Base-by-base conservation (phyloP, 2,329 filamentous ascomycete genomes). In the Fusarium multiceps region DNA sequence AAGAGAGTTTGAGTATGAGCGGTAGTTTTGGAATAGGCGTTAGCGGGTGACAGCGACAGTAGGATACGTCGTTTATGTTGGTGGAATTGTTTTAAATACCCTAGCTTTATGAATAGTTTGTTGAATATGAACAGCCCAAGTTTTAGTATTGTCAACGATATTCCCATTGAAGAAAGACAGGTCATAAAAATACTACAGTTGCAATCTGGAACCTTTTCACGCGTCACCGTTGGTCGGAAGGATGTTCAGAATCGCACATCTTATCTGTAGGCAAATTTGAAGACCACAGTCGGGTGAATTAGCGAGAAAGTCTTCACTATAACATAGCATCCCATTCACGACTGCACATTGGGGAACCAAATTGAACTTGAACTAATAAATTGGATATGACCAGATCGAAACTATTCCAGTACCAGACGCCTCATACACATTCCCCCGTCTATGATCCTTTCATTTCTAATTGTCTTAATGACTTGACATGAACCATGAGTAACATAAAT, bases 11-110 rank as follows among this genome's bases (percentile, higher is more conserved):
- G 64, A 77, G 72, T 28, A 70, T 81, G 60, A 75, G 75, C 7
- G 71, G 75, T 32, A 73, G 68, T 25, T 73, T 70, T 34, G 49
- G 75, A 7, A 79, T 80, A 63, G 78, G 77, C 48, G 76, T 80
- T 50, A 72, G 71, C 32, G 75, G 71, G 27, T 76, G 58, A 63
- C 27, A 41, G 43, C 55, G 47, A 68, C 49, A 60, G 50, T 55
- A 56, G 30, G 51, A 20, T 41, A 48, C 46, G 23, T 46, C 14
- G 43, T 20, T 47, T 32, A 25, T 56, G 18, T 56, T 27, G 16
- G 21, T 42, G 42, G 50, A 58, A 43, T 25, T 37, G 13, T 55
- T 34, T 45, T 45, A 37, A 66, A 71, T 71, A 71, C 68, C 68
- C 68, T 59, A 51, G n/a, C 4, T 51, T 37, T 27, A 41, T 51